Evolutionary conservation across 805 yeast genomes (phyloP), one percentile per base, ranked within the genome.

Genomic region (Starmera quercuum): DNA sequence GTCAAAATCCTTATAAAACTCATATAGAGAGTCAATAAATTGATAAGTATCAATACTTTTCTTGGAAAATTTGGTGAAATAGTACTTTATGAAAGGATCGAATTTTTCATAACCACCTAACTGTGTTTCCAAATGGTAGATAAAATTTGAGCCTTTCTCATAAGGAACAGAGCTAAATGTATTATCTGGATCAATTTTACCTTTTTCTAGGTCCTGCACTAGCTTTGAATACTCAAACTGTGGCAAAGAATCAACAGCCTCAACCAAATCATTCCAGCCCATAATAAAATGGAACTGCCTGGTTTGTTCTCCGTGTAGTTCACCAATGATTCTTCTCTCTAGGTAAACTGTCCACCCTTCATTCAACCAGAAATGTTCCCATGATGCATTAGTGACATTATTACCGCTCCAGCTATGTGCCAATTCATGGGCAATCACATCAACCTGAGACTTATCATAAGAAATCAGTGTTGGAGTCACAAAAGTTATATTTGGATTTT

Each of bases 311-410:
- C 92, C 95, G 50, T 84, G 85, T n/a, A 85, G 55, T 12, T 67
- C 71, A 13, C 83, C 95, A 20, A 76, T 63, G 38, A 87, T 86
- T 48, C 95, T 66, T 54, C 96, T 73, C 59, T 87, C 96, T 24
- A 87, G 59, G 55, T 87, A 87, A 26, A 87, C 95, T 6, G 95
- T 86, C 95, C 95, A 87, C 24, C 96, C 96, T 63, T 87, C 96
- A 55, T 87, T 87, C 45, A 87, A 71, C 92, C 95, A 87, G 57
- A 87, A 86, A 61, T 86, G 95, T 52, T 84, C 88, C 92, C 95
- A 87, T 0, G 92, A 81, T 48, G 81, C 75, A 57, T 85, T 87
- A 20, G 95, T 87, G 27, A 87, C 95, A 44, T 86, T 68, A 52
- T 87, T 87, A 29, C 96, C 96, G 2, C 85, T 73, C 94, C 95